phyloP scores from a whole-genome alignment of 2,329 filamentous ascomycete genomes.

The Hansfordia pulvinata region DNA sequence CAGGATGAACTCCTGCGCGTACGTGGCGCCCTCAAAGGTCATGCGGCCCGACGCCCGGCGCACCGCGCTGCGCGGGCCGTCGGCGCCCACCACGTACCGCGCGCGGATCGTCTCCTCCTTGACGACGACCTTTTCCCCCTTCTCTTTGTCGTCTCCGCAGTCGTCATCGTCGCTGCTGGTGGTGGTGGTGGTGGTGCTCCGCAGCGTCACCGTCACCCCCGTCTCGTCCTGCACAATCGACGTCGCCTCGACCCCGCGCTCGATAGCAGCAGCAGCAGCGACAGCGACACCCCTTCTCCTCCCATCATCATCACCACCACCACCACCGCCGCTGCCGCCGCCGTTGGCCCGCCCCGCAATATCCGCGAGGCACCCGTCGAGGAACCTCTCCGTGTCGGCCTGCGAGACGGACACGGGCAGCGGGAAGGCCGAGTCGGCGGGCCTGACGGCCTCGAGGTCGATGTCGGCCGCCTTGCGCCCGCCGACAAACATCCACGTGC shows the following conservation, averaged over 20 bases:
- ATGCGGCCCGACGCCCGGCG: constrained; percentile 20
- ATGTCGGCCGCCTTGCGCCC: constrained; percentile 22
- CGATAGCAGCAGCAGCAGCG: no score
- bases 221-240: constrained; percentile 5
- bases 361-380: constrained; percentile 8
- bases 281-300: no score
- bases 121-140: no score
- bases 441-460: constrained; percentile 19
- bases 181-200: no score
- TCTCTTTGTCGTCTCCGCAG: no score
- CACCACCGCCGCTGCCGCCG: no score
- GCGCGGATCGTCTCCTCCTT: no score
- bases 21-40: constrained; percentile 26
- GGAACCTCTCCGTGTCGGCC: constrained; percentile 9
- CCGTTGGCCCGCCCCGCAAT: no score
- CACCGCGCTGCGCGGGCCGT: constrained; percentile 28
- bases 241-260: constrained; percentile 8
- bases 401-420: constrained; percentile 10
- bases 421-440: constrained; percentile 12
- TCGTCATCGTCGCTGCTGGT: no score
- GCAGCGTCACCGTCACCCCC: constrained; percentile 10
- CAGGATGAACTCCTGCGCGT: constrained; percentile 29
- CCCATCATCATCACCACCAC: no score
- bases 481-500: no score
- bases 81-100: constrained; percentile 31